Percentiles rank a stretch among this genome's conserved stretches.
These are phyloP conservation scores for Trypanosoma boissoni DNA, from an alignment of 208 protist genomes.

Conservation along the genomic window DNA sequence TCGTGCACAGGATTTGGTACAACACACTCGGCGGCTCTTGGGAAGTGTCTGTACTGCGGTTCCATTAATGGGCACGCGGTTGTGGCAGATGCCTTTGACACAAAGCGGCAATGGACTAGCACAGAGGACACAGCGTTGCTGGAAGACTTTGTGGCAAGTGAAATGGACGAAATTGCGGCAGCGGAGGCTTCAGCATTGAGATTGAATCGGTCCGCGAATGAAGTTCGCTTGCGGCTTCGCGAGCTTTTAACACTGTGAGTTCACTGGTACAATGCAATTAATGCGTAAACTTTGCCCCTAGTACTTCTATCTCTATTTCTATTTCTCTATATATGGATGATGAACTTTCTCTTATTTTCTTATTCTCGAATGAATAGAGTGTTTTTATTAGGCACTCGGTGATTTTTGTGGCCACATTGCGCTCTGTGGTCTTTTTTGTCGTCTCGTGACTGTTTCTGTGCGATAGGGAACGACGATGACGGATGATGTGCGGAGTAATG, in stretches of 20 bases:
- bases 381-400: too few relatives aligned
- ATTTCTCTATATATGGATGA: conserved; percentile 2
- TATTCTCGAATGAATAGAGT: too few relatives aligned
- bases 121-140: conserved; percentile 48
- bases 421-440: too few relatives aligned
- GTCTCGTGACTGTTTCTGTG: conserved; percentile 3
- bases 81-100: conserved; percentile 34
- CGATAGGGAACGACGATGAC: not conserved
- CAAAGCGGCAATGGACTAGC: conserved; percentile 38
- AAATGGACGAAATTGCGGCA: conserved; percentile 68
- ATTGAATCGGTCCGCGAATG: conserved; percentile 29
- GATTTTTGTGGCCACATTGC: too few relatives aligned
- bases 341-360: conserved; percentile 24
- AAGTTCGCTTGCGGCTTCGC: conserved; percentile 20
- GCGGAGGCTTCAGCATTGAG: conserved; percentile 44
- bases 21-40: conserved; percentile 35
- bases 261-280: not conserved
- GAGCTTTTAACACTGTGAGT: not conserved
- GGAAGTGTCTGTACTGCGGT: conserved; percentile 54
- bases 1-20: conserved; percentile 76
- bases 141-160: conserved; percentile 35
- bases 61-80: conserved; percentile 63
- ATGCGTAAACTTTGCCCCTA: not conserved
- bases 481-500: not conserved
- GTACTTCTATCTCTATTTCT: not conserved